Evolutionary conservation across 495 filamentous ascomycete genomes (phyloP), one percentile per base, ranked within the genome.

Genomic region (Pyrenula aspistea): DNA sequence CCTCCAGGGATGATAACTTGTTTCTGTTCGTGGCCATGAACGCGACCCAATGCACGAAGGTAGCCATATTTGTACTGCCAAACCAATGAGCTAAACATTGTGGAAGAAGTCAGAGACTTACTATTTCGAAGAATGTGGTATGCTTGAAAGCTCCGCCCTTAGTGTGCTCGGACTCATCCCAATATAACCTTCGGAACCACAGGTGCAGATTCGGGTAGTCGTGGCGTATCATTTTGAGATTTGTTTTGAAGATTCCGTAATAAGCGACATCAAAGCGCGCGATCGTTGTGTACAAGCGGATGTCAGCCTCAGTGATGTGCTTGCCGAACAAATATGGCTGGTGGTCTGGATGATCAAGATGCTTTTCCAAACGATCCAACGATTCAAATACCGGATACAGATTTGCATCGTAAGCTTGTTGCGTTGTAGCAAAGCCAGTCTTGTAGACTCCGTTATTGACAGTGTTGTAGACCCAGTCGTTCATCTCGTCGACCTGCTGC

Each of bases 361-460:
- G 79, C 49, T 65, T 63, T 61, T 89, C 86, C 51, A 84, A 62
- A n/a, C 77, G 70, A 63, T 88, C 82, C 55, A 87, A 70, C 0
- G 76, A 73, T 55, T 78, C 70, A 59, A 89, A 87, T n/a, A 89
- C 66, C 0, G 76, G 73, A 11, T 67, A 69, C 12, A 88, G 68
- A 53, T 79, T 77, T 31, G 71, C 69, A 49, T 85, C 77, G 62
- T 88, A 89, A 0, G 83, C 80, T 52, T 74, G 76, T 69, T 87
- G 83, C 3, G 78, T 78, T 22, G 71, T 73, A n/a, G 84, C 82
- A 57, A 87, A 86, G 3, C 84, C 83, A 0, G 77, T 74, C 67
- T 86, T 87, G 65, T 87, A 88, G 21, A 87, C 84, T 3, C 84
- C 84, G 61, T 85, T 84, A 57, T 87, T 88, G 64, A 87, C 77